phyloP scores from a whole-genome alignment of 768 basidiomycete species.

The Chiua virens region DNA sequence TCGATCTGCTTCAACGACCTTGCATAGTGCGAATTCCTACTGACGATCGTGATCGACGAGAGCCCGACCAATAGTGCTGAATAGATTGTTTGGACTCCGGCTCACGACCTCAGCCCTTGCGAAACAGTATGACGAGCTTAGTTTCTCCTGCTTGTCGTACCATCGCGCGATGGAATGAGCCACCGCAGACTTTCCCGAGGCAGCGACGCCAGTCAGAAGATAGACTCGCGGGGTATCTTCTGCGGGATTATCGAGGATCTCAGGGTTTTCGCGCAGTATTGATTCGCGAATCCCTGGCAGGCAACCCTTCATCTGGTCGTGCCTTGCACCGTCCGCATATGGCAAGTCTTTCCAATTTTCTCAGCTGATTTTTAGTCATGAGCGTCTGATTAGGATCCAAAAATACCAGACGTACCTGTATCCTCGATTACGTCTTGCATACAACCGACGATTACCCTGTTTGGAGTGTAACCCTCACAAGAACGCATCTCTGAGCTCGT shows the following conservation, averaged over 20 bases:
- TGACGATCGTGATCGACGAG: conserved; percentile 21
- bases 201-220: conserved; percentile 16
- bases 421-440: too few relatives aligned
- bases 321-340: conserved; percentile 8
- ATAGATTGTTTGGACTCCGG: too few relatives aligned
- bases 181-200: neutral
- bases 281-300: neutral
- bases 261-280: neutral
- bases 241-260: neutral
- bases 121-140: too few relatives aligned
- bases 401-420: too few relatives aligned
- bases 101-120: too few relatives aligned
- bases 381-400: neutral
- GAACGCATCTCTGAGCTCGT: neutral
- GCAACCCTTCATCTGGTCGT: conserved; percentile 1
- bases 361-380: neutral
- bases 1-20: neutral
- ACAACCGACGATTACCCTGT: too few relatives aligned
- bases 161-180: too few relatives aligned
- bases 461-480: neutral
- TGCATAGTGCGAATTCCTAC: conserved; percentile 6
- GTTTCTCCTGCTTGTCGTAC: too few relatives aligned
- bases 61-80: conserved; percentile 4
- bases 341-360: conserved; percentile 3
- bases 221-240: conserved; percentile 7